A percentile compares a stretch with the other conserved stretches of the same genome.
Conservation (phyloP, 495 filamentous ascomycete species). For the Trichoderma virens region DNA sequence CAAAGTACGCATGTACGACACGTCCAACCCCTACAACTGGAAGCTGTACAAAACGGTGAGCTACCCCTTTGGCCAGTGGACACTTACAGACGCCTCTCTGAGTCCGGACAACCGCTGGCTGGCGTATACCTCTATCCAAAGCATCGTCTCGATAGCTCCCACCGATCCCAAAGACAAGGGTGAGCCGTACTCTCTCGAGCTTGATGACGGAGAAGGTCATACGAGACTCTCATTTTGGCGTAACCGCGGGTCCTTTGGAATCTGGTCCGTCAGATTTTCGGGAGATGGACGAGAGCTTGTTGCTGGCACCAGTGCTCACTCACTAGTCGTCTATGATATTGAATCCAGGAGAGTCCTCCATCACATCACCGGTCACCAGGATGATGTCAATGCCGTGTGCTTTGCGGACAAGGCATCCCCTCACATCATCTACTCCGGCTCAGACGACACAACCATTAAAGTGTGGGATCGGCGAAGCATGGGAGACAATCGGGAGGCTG, state of each 20-base stretch:
- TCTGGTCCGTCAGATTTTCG: slow-evolving; percentile 89
- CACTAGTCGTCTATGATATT: slow-evolving; percentile 90
- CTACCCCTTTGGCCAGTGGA: slow-evolving; percentile 87
- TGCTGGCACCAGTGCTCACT: slow-evolving; percentile 70
- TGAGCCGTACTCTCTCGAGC: slow-evolving; percentile 69
- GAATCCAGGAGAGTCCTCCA: slow-evolving; percentile 68
- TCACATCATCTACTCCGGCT: slow-evolving; percentile 93
- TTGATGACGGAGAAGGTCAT: slow-evolving; percentile 26
- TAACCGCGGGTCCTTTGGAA: slow-evolving; percentile 44
- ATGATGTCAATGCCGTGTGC: slow-evolving; percentile 96
- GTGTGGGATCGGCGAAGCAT: slow-evolving; percentile 94
- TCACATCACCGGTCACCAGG: slow-evolving; percentile 65
- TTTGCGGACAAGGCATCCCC: slow-evolving; percentile 85
- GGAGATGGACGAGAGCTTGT: slow-evolving; percentile 89
- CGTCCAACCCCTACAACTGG: slow-evolving; percentile 92
- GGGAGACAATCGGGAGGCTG: slow-evolving; percentile 78
- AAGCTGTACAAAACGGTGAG: slow-evolving; percentile 87
- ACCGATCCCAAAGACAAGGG: slow-evolving; percentile 76
- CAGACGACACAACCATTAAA: slow-evolving; percentile 88
- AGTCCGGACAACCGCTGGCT: slow-evolving; percentile 89
- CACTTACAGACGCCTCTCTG: slow-evolving; percentile 86
- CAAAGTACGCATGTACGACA: slow-evolving; percentile 93
- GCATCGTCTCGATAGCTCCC: slow-evolving; percentile 72
- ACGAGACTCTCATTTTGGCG: slow-evolving; percentile 17
- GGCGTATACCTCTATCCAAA: slow-evolving; percentile 80